Percentiles rank a stretch among this genome's conserved stretches.
These are phyloP conservation scores for Ciborinia camelliae DNA, from an alignment of 2,329 filamentous ascomycete genomes.

Conservation along the genomic window DNA sequence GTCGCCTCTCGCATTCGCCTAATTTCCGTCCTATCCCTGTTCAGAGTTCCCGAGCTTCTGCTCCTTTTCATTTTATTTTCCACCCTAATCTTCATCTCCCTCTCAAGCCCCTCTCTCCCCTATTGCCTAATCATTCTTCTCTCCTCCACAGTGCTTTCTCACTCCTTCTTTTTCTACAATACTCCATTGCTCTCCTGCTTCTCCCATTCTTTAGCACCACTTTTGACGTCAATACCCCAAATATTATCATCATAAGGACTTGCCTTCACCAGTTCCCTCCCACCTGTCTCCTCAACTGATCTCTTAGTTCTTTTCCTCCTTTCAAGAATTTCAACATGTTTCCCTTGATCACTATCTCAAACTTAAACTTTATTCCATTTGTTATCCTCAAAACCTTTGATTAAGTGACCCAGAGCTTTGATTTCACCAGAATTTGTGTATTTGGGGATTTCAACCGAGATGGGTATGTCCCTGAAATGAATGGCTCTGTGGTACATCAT, in stretches of 20 bases:
- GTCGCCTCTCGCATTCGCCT: too few relatives aligned
- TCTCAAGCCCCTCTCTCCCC: background rate
- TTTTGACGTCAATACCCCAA: background rate
- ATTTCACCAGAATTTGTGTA: background rate
- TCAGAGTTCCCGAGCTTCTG: too few relatives aligned
- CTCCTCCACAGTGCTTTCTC: background rate
- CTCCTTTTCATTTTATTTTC: background rate
- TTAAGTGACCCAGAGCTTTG: background rate
- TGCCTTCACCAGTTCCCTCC: constrained; percentile 8
- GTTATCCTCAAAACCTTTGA: background rate
- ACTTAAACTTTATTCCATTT: background rate
- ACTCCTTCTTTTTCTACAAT: background rate
- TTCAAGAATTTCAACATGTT: constrained; percentile 6
- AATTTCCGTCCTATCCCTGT: too few relatives aligned
- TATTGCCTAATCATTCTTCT: background rate
- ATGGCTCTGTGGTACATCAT: constrained; percentile 14
- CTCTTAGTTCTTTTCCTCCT: background rate
- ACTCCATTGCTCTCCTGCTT: background rate
- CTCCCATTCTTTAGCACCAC: background rate
- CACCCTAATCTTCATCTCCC: background rate
- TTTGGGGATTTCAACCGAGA: background rate
- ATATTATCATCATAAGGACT: constrained; percentile 3
- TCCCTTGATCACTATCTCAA: background rate
- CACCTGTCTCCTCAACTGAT: background rate
- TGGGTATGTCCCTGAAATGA: background rate